phyloP scores from a whole-genome alignment of 2,329 filamentous ascomycete species.

The Colletotrichum somersetense region DNA sequence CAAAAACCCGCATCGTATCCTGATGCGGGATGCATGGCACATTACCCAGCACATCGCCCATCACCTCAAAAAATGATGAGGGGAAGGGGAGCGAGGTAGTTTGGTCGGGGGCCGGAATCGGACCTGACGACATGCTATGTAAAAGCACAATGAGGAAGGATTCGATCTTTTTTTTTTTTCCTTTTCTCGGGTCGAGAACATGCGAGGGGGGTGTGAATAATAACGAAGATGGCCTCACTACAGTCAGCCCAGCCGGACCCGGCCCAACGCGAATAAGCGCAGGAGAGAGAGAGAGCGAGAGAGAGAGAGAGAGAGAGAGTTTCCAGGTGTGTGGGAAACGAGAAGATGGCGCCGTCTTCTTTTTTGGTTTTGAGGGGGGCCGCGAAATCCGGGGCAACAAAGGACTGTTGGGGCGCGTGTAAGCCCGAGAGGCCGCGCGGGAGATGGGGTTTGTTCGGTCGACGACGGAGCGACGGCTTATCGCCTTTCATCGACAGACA shows the following conservation, averaged over 20 bases:
- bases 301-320: too few relatives aligned
- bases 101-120: not conserved
- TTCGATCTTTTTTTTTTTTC: not conserved
- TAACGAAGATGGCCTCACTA: too few relatives aligned
- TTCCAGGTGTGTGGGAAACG: not conserved
- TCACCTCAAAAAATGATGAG: not conserved
- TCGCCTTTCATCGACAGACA: not conserved
- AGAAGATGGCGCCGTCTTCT: not conserved
- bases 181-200: not conserved
- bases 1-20: not conserved
- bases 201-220: not conserved
- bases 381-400: constrained; percentile 11
- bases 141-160: not conserved
- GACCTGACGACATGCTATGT: not conserved
- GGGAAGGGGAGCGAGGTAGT: not conserved
- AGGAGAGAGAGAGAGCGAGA: not conserved
- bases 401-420: not conserved
- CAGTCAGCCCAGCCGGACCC: not conserved
- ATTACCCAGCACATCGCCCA: not conserved
- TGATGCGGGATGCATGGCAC: constrained; percentile 29
- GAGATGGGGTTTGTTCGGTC: not conserved
- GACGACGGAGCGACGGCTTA: not conserved
- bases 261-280: constrained; percentile 1
- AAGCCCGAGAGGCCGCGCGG: not conserved
- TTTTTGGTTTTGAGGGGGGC: not conserved